phyloP scores from a whole-genome alignment of 2,329 filamentous ascomycete genomes.

The Sporothrix phasma region DNA sequence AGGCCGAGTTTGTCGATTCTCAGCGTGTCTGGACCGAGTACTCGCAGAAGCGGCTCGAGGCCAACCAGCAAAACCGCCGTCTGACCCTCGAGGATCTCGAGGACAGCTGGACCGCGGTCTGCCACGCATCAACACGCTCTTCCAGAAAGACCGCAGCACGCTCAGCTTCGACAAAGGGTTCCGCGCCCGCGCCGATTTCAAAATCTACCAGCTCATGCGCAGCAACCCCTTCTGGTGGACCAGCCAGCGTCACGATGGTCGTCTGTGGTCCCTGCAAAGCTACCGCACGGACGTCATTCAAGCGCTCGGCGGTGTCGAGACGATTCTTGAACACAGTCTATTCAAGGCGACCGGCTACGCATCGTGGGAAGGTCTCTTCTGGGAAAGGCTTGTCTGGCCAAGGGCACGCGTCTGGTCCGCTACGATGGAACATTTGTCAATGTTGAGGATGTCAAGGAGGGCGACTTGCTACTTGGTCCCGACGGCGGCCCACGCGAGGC shows the following conservation, averaged over 20 bases:
- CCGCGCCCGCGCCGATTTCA: constrained; percentile 90
- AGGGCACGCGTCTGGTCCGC: too few relatives aligned
- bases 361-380: constrained; percentile 93
- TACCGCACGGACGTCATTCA: constrained; percentile 93
- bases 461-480: too few relatives aligned
- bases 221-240: constrained; percentile 99
- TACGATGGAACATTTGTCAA: too few relatives aligned
- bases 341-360: constrained; percentile 97
- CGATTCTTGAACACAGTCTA: constrained; percentile 89
- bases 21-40: constrained; percentile 99
- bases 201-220: constrained; percentile 98
- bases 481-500: too few relatives aligned
- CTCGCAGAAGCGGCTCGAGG: constrained; percentile 92
- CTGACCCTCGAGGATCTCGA: constrained; percentile 93
- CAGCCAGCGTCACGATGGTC: constrained; percentile 91
- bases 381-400: constrained; percentile 45
- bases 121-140: constrained; percentile 94
- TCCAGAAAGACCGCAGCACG: constrained; percentile 96
- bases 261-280: constrained; percentile 88
- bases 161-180: constrained; percentile 98
- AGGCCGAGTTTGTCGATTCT: constrained; percentile 97
- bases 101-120: constrained; percentile 96
- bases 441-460: too few relatives aligned
- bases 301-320: constrained; percentile 90
- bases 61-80: constrained; percentile 91